These are phyloP conservation scores for Rhizoclosmatium globosum DNA, from an alignment of 192 early-diverging fungal genomes.

Conservation along the genomic window DNA sequence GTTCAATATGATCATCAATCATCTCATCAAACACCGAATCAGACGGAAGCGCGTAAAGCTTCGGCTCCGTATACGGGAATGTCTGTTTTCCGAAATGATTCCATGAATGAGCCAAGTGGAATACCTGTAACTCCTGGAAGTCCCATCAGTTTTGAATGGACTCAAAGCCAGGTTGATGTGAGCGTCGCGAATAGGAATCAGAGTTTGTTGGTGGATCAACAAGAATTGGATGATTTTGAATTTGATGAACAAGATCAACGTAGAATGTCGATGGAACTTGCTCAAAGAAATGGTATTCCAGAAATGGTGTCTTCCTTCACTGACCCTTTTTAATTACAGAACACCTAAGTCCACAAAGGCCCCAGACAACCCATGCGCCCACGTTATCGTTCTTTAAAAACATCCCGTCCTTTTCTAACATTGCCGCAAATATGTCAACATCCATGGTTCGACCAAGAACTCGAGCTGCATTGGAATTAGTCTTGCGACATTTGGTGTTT, in stretches of 20 bases:
- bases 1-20: background rate
- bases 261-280: slow-evolving; percentile 1
- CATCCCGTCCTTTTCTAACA: slow-evolving; percentile 12
- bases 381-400: slow-evolving; percentile 34
- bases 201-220: too few relatives aligned
- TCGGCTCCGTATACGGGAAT: slow-evolving; percentile 11
- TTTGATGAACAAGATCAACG: slow-evolving; percentile 18
- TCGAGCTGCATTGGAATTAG: slow-evolving; percentile 25
- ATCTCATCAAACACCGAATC: background rate
- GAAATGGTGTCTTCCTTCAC: background rate
- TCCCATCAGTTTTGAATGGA: slow-evolving; percentile 33
- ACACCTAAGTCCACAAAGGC: background rate
- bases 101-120: slow-evolving; percentile 24
- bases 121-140: slow-evolving; percentile 33
- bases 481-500: slow-evolving; percentile 41
- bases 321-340: background rate
- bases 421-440: background rate
- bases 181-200: background rate
- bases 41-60: background rate
- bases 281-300: background rate
- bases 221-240: background rate
- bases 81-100: slow-evolving; percentile 6
- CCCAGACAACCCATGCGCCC: background rate
- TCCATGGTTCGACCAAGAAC: slow-evolving; percentile 35
- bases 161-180: background rate